Conservation (phyloP, 2,329 filamentous ascomycete species). For the Apiospora aurea region DNA sequence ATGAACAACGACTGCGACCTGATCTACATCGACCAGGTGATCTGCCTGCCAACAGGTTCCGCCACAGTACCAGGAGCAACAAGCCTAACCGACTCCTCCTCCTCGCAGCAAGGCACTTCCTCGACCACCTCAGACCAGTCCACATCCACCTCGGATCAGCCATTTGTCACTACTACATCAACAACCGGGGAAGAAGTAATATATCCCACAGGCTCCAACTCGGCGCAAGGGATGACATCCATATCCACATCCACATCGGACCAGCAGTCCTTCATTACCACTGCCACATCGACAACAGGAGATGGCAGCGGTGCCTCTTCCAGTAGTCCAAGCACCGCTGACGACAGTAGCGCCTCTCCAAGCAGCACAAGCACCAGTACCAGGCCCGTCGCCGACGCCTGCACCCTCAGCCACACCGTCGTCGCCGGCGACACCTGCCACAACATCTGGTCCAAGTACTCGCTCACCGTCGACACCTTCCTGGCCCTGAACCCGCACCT, state of each 20-base stretch:
- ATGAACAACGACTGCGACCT: not conserved
- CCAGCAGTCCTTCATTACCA: too few species aligned
- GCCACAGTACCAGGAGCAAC: not conserved
- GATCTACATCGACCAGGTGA: not conserved
- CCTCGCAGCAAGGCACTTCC: not conserved
- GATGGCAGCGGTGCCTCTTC: too few species aligned
- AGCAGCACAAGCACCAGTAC: not conserved
- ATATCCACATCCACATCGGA: too few species aligned
- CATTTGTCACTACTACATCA: not conserved
- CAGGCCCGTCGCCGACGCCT: not conserved
- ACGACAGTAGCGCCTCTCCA: not conserved
- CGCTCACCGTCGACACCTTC: not conserved
- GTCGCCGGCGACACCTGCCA: conserved; percentile 1
- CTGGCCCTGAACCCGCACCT: conserved; percentile 1
- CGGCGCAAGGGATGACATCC: too few species aligned
- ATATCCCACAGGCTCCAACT: too few species aligned
- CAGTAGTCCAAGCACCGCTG: too few species aligned
- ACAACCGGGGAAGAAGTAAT: not conserved
- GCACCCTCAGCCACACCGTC: conserved; percentile 1
- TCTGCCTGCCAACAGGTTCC: not conserved
- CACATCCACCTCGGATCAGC: too few species aligned
- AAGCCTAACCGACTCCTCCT: not conserved
- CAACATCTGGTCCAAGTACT: not conserved
- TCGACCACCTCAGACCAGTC: not conserved
- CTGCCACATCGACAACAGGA: not conserved